Percentiles rank a stretch among this genome's conserved stretches.
Evolutionary conservation across 2,329 filamentous ascomycete genomes (phyloP).

Genomic region (Penicillium sclerotigenum): DNA sequence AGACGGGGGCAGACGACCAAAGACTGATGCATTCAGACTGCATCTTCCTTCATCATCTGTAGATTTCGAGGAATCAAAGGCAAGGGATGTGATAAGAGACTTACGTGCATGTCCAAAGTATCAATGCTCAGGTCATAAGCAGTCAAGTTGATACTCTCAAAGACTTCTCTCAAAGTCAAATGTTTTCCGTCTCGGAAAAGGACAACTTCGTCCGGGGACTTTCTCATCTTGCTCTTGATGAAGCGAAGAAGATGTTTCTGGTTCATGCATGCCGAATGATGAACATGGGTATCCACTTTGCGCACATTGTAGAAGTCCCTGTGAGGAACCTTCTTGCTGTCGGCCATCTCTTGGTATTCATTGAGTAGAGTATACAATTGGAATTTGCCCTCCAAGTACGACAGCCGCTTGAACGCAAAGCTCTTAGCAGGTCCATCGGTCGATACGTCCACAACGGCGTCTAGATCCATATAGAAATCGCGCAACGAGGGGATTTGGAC

Average conservation of each 20-base stretch:
- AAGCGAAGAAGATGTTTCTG: conserved; percentile 97
- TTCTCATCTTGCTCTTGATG: conserved; percentile 99
- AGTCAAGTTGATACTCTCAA: conserved; percentile 94
- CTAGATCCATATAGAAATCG: conserved; percentile 94
- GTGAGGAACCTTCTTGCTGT: conserved; percentile 96
- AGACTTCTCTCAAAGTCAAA: conserved; percentile 86
- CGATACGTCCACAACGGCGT: conserved; percentile 80
- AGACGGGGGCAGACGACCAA: neutral
- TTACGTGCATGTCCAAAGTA: conserved; percentile 95
- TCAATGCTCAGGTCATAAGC: conserved; percentile 98
- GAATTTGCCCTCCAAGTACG: conserved; percentile 96
- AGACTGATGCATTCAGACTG: neutral
- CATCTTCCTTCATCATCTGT: neutral
- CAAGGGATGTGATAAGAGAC: conserved; percentile 33
- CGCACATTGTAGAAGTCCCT: conserved; percentile 98
- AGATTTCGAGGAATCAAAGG: neutral
- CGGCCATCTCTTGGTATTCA: conserved; percentile 95
- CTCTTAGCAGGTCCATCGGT: conserved; percentile 96
- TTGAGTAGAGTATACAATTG: conserved; percentile 91
- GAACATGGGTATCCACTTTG: conserved; percentile 98
- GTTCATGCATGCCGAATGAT: conserved; percentile 99
- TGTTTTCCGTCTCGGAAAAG: conserved; percentile 89
- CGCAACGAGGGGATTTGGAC: conserved; percentile 85
- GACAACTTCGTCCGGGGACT: conserved; percentile 89
- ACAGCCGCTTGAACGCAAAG: conserved; percentile 89